Evolutionary conservation across 1,284 basidiomycete species (phyloP).

Genomic region (Paramarasmius palmivorus): DNA sequence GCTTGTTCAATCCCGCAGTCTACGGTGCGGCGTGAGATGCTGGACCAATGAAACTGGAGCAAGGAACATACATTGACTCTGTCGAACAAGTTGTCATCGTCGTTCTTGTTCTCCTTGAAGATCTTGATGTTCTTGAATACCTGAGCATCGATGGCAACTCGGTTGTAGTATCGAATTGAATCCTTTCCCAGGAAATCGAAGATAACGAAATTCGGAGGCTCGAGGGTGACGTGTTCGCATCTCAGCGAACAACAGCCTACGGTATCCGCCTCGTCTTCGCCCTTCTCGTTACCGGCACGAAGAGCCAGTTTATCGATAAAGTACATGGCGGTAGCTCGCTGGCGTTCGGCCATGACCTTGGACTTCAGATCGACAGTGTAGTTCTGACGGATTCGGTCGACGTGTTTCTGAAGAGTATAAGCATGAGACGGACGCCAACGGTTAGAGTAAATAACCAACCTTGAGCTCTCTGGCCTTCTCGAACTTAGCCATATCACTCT

Average conservation of each 20-base stretch:
- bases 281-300: slow-evolving; percentile 97
- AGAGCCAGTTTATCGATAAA: slow-evolving; percentile 95
- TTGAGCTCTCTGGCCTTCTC: slow-evolving; percentile 95
- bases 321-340: slow-evolving; percentile 95
- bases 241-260: slow-evolving; percentile 96
- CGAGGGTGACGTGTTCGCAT: slow-evolving; percentile 91
- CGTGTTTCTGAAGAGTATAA: slow-evolving; percentile 63
- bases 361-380: slow-evolving; percentile 84
- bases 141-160: slow-evolving; percentile 83
- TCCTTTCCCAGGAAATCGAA: slow-evolving; percentile 99
- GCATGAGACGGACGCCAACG: slow-evolving; percentile 11
- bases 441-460: slow-evolving; percentile 47
- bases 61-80: slow-evolving; percentile 73
- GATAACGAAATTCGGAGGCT: slow-evolving; percentile 81
- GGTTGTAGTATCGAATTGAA: slow-evolving; percentile 94
- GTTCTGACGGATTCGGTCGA: slow-evolving; percentile 86
- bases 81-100: slow-evolving; percentile 92
- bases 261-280: slow-evolving; percentile 96
- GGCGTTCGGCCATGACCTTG: slow-evolving; percentile 91
- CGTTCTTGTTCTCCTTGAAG: slow-evolving; percentile 88
- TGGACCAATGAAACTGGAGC: neutral
- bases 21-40: slow-evolving; percentile 30
- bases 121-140: slow-evolving; percentile 91
- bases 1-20: slow-evolving; percentile 87
- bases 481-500: slow-evolving; percentile 95